Percentiles rank a stretch among this genome's conserved stretches.
phyloP scores from a whole-genome alignment of 805 yeast species.

The Danielia reshetovae region DNA sequence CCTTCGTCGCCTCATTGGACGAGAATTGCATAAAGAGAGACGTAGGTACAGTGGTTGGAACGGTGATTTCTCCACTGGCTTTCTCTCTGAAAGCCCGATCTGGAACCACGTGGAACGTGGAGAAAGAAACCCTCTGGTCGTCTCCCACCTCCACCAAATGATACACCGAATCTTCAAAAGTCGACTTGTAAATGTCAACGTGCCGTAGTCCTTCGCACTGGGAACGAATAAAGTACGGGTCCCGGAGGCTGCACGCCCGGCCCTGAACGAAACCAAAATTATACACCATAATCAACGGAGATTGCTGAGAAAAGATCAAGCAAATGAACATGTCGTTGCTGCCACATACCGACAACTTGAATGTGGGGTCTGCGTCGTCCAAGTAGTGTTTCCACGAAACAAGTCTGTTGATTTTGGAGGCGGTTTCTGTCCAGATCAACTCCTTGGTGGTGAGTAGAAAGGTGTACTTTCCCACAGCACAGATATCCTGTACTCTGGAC shows the following conservation, averaged over 20 bases:
- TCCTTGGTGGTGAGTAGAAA: slow-evolving; percentile 67
- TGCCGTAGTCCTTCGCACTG: background rate
- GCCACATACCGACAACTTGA: slow-evolving; percentile 31
- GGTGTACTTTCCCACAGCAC: slow-evolving; percentile 22
- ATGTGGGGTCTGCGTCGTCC: slow-evolving; percentile 50
- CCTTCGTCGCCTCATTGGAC: no score
- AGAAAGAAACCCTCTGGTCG: background rate
- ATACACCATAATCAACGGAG: slow-evolving; percentile 28
- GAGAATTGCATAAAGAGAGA: no score
- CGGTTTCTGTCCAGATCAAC: slow-evolving; percentile 47
- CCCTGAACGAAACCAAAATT: slow-evolving; percentile 32
- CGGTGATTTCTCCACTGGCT: no score
- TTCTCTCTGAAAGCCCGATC: background rate
- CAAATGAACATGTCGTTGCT: slow-evolving; percentile 11
- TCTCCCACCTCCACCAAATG: no score
- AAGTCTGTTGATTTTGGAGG: slow-evolving; percentile 36
- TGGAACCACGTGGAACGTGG: background rate
- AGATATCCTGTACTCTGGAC: slow-evolving; percentile 14
- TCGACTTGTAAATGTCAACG: no score
- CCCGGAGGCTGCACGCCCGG: slow-evolving; percentile 34
- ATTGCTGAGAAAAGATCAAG: slow-evolving; percentile 26
- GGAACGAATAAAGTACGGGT: slow-evolving; percentile 25
- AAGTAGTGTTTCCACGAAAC: slow-evolving; percentile 74
- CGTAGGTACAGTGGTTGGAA: no score
- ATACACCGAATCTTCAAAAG: no score